phyloP scores from a whole-genome alignment of 192 early-diverging fungal genomes.

The Helicostylum pulchrum region DNA sequence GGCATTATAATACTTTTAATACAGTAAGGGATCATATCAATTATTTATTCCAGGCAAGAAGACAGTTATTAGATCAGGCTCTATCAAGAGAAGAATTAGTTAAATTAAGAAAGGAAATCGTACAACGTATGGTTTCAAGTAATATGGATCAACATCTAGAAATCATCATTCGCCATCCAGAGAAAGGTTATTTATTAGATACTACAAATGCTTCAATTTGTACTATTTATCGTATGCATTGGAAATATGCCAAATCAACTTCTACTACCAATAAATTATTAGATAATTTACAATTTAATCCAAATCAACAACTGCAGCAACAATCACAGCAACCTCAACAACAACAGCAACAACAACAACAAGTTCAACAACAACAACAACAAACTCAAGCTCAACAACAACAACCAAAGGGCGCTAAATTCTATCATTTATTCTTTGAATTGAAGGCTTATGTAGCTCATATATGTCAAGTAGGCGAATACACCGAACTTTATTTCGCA shows the following conservation, averaged over 20 bases:
- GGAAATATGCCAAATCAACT: constrained; percentile 25
- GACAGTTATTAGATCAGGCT: constrained; percentile 58
- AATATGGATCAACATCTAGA: constrained; percentile 52
- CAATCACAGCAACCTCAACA: neutral
- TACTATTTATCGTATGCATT: constrained; percentile 55
- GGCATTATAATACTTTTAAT: constrained; percentile 53
- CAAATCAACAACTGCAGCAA: neutral
- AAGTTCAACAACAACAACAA: neutral
- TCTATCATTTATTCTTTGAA: constrained; percentile 57
- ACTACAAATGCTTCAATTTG: constrained; percentile 54
- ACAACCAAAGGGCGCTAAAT: constrained; percentile 28
- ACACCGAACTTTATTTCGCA: constrained; percentile 57
- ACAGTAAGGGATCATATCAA: constrained; percentile 54
- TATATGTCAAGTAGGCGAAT: constrained; percentile 60
- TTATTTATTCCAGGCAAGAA: constrained; percentile 54
- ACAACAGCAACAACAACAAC: neutral
- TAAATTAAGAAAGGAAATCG: constrained; percentile 49
- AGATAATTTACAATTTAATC: neutral
- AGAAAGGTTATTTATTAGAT: constrained; percentile 54
- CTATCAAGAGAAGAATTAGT: constrained; percentile 58
- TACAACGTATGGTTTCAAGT: constrained; percentile 51
- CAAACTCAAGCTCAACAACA: too few relatives aligned
- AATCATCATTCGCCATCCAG: constrained; percentile 59
- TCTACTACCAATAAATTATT: neutral
- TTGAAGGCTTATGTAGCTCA: constrained; percentile 51